Evolutionary conservation across 1,284 basidiomycete species (phyloP).

Genomic region (Irpex rosettiformis): DNA sequence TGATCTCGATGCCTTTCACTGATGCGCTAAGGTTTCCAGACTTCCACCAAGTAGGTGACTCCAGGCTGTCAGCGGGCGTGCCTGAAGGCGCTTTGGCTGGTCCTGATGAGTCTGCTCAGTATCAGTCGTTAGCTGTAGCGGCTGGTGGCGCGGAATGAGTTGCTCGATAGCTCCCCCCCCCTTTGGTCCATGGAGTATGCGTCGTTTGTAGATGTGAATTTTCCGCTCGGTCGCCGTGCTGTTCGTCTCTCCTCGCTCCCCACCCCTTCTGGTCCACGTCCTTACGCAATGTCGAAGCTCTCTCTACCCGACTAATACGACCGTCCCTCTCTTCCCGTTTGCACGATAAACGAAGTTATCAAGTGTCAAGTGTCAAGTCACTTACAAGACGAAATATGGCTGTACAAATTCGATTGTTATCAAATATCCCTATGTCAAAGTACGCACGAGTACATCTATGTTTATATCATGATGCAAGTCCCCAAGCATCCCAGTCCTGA

Average conservation of each 20-base stretch:
- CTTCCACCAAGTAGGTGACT: conserved; percentile 72
- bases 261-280: not conserved
- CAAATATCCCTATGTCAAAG: too few species aligned
- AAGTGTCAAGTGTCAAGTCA: too few species aligned
- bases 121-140: conserved; percentile 14
- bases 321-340: too few species aligned
- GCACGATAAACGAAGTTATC: too few species aligned
- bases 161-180: not conserved
- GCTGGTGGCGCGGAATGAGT: conserved; percentile 7
- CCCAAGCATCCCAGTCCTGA: too few species aligned
- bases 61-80: conserved; percentile 37
- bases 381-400: too few species aligned
- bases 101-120: conserved; percentile 38
- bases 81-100: conserved; percentile 66
- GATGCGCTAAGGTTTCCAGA: conserved; percentile 37
- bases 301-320: not conserved
- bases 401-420: too few species aligned
- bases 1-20: not conserved
- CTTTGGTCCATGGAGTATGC: not conserved
- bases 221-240: not conserved
- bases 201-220: not conserved
- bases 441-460: too few species aligned
- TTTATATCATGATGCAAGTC: too few species aligned
- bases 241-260: not conserved
- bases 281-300: not conserved